These are phyloP conservation scores for Yamadazyma conglobata DNA, from an alignment of 1,139 yeast species.

Conservation along the genomic window DNA sequence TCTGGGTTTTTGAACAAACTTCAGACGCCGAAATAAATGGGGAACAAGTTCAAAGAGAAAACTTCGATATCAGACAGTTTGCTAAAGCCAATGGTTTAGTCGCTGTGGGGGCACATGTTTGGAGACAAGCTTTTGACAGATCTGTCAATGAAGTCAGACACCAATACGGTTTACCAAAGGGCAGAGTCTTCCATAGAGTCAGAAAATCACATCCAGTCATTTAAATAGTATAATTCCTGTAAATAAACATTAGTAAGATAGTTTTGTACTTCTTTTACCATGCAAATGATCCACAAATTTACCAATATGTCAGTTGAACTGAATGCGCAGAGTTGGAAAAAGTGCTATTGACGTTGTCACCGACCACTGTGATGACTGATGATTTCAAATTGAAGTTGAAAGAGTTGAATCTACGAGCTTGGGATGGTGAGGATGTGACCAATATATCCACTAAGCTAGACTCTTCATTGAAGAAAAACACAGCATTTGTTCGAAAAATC, in stretches of 20 bases:
- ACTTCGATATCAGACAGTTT: constrained; percentile 72
- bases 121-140: constrained; percentile 86
- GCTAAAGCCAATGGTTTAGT: constrained; percentile 51
- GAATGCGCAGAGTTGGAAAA: too few relatives aligned
- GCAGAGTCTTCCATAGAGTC: constrained; percentile 67
- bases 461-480: constrained; percentile 78
- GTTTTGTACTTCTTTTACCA: too few relatives aligned
- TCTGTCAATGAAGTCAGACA: constrained; percentile 66
- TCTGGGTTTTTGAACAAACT: constrained; percentile 86
- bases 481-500: constrained; percentile 73
- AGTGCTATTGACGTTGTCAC: too few relatives aligned
- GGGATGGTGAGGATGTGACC: constrained; percentile 47
- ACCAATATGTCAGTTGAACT: too few relatives aligned
- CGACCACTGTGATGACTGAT: too few relatives aligned
- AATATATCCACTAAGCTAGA: constrained; percentile 47
- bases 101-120: constrained; percentile 88
- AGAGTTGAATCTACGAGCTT: constrained; percentile 46
- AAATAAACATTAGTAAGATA: too few relatives aligned
- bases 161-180: constrained; percentile 67
- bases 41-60: constrained; percentile 25
- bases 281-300: too few relatives aligned
- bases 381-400: constrained; percentile 21
- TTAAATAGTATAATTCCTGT: constrained; percentile 7
- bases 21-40: constrained; percentile 16
- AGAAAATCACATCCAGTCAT: constrained; percentile 30